Base-by-base conservation (phyloP, 176 grass and related monocot genomes). In the Oryza meyeriana region DNA sequence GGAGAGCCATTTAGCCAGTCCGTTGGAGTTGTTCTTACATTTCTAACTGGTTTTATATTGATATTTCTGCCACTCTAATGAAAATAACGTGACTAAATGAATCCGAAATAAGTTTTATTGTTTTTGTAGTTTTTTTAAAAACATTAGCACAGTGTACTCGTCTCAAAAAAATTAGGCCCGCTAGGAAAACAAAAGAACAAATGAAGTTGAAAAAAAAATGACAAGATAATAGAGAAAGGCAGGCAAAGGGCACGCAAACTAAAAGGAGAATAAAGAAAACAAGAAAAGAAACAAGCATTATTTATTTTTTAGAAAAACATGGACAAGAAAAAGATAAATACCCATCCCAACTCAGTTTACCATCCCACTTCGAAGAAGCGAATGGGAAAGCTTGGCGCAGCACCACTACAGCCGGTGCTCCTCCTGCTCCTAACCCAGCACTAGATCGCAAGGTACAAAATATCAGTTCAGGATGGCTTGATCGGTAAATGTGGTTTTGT, bases 241-340 rank as follows among this genome's bases (percentile, higher is more conserved):
- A 17, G 30, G 6, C 47, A 4, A 80, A n/a, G 7, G 69, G 45
- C 78, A 70, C 65, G 78, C 78, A 71, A 71, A 70, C n/a, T 20
- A 17, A 48, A 48, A 13, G 4, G n/a, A 17, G 44, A 48, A 48
- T 48, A 48, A 48, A 48, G 12, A 48, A 48, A 48, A 16, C 40
- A 0, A 41, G 13, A 47, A 47, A 47, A 3, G 11, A 16, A 47
- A 47, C 11, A 48, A 48, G 44, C 12, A 2, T 12, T 48, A 0
- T 48, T 48, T 3, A 17, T 17, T 16, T 52, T 52, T 52, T 20
- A 52, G 7, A 52, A 52, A 50, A 50, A 20, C 17, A 52, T 52
- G 47, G 17, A 20, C 17, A 20, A 8, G 17, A 48, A 18, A 20
- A 64, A 47, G 64, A 83, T 83, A 83, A 83, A 74, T 83, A 74